A percentile compares a stretch with the other conserved stretches of the same genome.
Conservation (phyloP, 2,329 filamentous ascomycete genomes). For the Penicillium fuscoglaucum region DNA sequence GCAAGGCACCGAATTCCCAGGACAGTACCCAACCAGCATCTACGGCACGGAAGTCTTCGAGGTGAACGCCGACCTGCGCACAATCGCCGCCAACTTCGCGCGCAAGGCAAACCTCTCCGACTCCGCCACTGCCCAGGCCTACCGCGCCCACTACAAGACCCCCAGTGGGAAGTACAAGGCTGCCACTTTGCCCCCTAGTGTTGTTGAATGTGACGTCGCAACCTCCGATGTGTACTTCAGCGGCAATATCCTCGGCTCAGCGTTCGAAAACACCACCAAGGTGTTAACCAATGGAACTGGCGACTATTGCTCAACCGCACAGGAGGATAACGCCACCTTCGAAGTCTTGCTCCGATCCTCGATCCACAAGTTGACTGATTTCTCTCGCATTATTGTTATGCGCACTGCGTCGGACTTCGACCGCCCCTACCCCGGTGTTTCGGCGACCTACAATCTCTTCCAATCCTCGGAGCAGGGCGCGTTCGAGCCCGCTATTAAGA, state of each 20-base stretch:
- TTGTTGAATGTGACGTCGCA: conserved; percentile 66
- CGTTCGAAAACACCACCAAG: conserved; percentile 64
- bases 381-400: conserved; percentile 66
- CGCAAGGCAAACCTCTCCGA: conserved; percentile 55
- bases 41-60: conserved; percentile 73
- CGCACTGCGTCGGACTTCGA: conserved; percentile 71
- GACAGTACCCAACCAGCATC: conserved; percentile 58
- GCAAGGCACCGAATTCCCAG: conserved; percentile 57
- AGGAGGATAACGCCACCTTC: conserved; percentile 71
- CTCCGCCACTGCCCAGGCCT: conserved; percentile 50
- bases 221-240: conserved; percentile 73
- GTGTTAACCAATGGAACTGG: conserved; percentile 68
- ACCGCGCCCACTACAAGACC: conserved; percentile 55
- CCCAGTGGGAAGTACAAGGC: conserved; percentile 39
- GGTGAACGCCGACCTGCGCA: conserved; percentile 60
- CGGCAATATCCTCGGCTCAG: conserved; percentile 59
- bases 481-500: conserved; percentile 63
- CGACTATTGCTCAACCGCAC: conserved; percentile 68
- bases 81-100: conserved; percentile 55
- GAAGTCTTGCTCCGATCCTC: conserved; percentile 65
- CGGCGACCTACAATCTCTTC: conserved; percentile 61
- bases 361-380: conserved; percentile 61
- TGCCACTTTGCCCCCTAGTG: conserved; percentile 51
- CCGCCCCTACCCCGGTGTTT: conserved; percentile 60
- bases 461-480: conserved; percentile 60